These are phyloP conservation scores for Kluyveromyces siamensis DNA, from an alignment of 805 yeast genomes.

Conservation along the genomic window DNA sequence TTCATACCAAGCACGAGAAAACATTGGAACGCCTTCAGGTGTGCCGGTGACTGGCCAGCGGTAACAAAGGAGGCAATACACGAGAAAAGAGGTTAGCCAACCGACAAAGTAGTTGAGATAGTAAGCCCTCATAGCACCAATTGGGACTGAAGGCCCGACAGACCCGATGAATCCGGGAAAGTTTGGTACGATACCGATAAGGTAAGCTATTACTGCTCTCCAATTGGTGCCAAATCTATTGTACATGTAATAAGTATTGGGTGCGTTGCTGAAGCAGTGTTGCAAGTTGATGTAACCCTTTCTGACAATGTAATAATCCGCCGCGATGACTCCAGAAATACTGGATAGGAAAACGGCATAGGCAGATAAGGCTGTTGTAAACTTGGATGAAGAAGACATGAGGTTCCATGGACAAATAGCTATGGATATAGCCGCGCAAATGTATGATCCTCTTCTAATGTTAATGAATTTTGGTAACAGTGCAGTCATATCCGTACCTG, in stretches of 20 bases:
- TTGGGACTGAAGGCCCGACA: constrained; percentile 70
- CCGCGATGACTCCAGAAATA: constrained; percentile 61
- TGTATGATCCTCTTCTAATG: constrained; percentile 51
- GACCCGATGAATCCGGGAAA: constrained; percentile 35
- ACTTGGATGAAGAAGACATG: constrained; percentile 51
- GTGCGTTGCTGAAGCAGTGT: constrained; percentile 46
- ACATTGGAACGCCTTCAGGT: constrained; percentile 31
- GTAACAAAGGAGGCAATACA: constrained; percentile 45
- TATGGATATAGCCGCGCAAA: constrained; percentile 61
- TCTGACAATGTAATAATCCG: constrained; percentile 54
- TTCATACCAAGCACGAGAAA: constrained; percentile 40
- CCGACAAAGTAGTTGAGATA: constrained; percentile 72
- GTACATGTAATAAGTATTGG: constrained; percentile 38
- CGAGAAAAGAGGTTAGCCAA: constrained; percentile 45
- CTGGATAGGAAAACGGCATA: constrained; percentile 72
- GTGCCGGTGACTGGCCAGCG: constrained; percentile 45
- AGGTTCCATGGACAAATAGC: constrained; percentile 76
- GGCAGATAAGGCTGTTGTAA: constrained; percentile 67
- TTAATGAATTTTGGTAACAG: constrained; percentile 50
- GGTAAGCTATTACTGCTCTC: constrained; percentile 66
- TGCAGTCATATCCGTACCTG: constrained; percentile 49
- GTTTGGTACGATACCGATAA: constrained; percentile 31
- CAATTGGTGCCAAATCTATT: constrained; percentile 57
- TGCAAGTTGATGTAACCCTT: constrained; percentile 55
- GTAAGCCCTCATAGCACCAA: constrained; percentile 69